Base-by-base conservation (phyloP, 768 basidiomycete species). In the Gymnopilus junonius region DNA sequence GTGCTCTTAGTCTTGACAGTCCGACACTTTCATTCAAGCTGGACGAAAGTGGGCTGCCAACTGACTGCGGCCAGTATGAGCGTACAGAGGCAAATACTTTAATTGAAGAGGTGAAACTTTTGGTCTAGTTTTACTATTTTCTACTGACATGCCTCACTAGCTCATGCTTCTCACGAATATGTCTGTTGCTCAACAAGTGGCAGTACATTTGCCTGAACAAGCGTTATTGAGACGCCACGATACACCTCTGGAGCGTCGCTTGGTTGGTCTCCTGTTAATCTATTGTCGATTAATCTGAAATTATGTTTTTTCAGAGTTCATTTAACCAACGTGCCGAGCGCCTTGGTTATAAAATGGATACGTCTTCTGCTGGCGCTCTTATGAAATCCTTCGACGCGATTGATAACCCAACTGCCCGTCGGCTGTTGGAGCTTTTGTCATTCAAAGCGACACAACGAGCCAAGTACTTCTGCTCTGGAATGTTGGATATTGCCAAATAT, bases 401-500 rank as follows among this genome's bases (percentile, higher is more conserved):
- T 63, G 71, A 83, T 40, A 87, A 96, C 65, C 86, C 89, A 8
- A 87, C 88, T 56, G 90, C 90, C 61, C 89, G 88, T 60, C 79
- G 85, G 54, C 83, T 95, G n/a, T 80, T 99, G 10, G 89, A 95
- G 75, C 73, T 97, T 34, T 81, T 98, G 42, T 88, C 89, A 15
- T 88, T 86, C 74, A 97, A 97, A 77, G 91, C 95, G n/a, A 98
- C 95, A 64, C 92, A 94, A 63, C 86, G 90, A 55, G 94, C 97
- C 68, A 96, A 95, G 76, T 99, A 99, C 78, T 99, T 99, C 88
- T 99, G 97, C 73, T 87, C 95, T 25, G 97, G 97, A 65, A 98
- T 98, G 97, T 82, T 99, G 69, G 97, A 99, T 76, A 99, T 99
- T 71, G 94, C 95, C 42, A 98, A 98, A 80, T 99, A 99, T 72